These are phyloP conservation scores for Sporothrix mexicana DNA, from an alignment of 2,329 filamentous ascomycete species.

Conservation along the genomic window DNA sequence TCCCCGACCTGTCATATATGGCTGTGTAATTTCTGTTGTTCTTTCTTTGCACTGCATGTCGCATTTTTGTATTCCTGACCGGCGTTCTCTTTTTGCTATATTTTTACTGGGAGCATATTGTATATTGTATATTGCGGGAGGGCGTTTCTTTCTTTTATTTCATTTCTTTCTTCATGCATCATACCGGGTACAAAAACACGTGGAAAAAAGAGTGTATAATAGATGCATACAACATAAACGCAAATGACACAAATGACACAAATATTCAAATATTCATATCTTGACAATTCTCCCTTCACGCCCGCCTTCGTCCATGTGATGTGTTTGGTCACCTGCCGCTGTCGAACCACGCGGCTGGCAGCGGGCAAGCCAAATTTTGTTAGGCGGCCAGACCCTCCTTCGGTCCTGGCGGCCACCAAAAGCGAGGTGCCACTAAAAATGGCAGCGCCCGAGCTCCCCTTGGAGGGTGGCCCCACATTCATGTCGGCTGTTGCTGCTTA, in stretches of 20 bases:
- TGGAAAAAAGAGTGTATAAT: not conserved
- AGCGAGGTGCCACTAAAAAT: slow-evolving; percentile 7
- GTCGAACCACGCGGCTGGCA: slow-evolving; percentile 17
- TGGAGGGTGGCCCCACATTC: slow-evolving; percentile 17
- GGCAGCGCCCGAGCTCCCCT: slow-evolving; percentile 1
- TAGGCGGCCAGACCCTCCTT: not conserved
- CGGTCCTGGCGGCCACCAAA: not conserved
- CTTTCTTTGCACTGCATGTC: not conserved
- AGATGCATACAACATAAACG: not conserved
- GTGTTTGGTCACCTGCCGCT: not conserved
- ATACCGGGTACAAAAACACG: not conserved
- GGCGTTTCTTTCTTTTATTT: not conserved
- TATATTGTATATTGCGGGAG: slow-evolving; percentile 20
- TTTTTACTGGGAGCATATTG: slow-evolving; percentile 1
- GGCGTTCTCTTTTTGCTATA: not conserved
- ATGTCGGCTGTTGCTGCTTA: not conserved
- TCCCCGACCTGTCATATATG: slow-evolving; percentile 49
- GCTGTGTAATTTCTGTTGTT: slow-evolving; percentile 37
- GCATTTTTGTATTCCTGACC: not conserved
- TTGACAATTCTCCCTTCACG: not conserved
- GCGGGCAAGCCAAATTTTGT: not conserved
- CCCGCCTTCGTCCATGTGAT: not conserved
- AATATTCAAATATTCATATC: not conserved
- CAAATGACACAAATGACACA: not conserved
- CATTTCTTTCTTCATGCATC: too few relatives aligned